These are phyloP conservation scores for Aspergillus sp. DNA, from an alignment of 2,329 filamentous ascomycete species.

Conservation along the genomic window DNA sequence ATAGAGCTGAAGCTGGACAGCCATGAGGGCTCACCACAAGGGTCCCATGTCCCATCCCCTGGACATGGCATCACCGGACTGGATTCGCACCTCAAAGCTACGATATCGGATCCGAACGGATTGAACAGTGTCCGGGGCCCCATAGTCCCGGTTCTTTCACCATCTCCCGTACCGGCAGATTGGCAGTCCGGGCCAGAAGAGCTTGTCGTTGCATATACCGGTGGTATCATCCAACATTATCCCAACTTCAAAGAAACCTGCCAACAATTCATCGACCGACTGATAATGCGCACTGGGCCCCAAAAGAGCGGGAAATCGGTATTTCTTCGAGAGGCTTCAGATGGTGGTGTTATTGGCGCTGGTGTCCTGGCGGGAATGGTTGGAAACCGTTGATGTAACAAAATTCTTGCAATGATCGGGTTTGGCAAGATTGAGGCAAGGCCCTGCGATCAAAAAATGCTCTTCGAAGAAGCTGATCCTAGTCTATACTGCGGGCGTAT, in stretches of 20 bases:
- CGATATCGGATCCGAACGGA: constrained; percentile 5
- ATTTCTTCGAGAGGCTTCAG: constrained; percentile 56
- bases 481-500: too few species aligned
- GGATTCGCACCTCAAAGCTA: constrained; percentile 21
- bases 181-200: constrained; percentile 58
- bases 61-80: constrained; percentile 28
- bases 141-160: constrained; percentile 44
- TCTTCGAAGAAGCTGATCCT: too few species aligned
- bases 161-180: constrained; percentile 38
- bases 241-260: constrained; percentile 73
- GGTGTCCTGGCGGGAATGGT: constrained; percentile 58
- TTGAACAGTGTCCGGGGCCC: constrained; percentile 28
- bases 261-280: constrained; percentile 67
- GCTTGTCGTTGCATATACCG: constrained; percentile 77
- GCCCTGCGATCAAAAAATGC: too few species aligned
- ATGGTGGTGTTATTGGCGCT: constrained; percentile 62
- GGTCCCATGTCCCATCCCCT: constrained; percentile 30
- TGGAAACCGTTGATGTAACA: constrained; percentile 22
- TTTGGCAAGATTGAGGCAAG: too few species aligned
- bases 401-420: background rate
- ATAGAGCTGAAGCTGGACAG: constrained; percentile 54
- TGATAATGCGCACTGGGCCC: constrained; percentile 52
- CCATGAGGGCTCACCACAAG: constrained; percentile 40
- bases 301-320: constrained; percentile 55
- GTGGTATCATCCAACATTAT: constrained; percentile 79